Evolutionary conservation across 208 protist species (phyloP).

Genomic region (Leishmania major): DNA sequence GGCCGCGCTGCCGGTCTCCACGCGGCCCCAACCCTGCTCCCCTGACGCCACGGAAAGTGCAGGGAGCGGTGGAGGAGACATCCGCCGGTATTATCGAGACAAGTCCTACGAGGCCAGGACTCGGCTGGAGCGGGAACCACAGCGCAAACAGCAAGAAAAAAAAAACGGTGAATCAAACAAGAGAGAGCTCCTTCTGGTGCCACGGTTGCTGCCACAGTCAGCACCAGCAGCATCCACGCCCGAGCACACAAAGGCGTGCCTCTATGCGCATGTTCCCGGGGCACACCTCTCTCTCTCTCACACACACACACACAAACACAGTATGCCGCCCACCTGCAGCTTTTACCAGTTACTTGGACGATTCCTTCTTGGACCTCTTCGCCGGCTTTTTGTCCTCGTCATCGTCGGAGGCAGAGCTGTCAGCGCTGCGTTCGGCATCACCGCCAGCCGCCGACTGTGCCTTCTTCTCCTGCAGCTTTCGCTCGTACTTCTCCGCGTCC

Average conservation of each 20-base stretch:
- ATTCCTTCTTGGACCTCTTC: conserved; percentile 23
- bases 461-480: conserved; percentile 53
- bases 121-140: neutral
- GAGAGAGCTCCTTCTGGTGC: no score
- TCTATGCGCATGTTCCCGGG: neutral
- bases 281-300: neutral
- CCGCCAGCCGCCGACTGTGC: conserved; percentile 36
- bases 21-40: no score
- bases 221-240: neutral
- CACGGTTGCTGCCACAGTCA: neutral
- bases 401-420: conserved; percentile 31
- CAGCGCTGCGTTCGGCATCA: conserved; percentile 19
- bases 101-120: neutral
- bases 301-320: neutral
- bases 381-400: conserved; percentile 19
- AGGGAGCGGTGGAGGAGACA: neutral
- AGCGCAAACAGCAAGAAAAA: neutral
- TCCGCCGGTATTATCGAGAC: neutral
- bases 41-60: neutral
- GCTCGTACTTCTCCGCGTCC: conserved; percentile 75
- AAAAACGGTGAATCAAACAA: neutral
- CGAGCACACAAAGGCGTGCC: neutral
- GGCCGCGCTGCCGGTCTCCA: neutral
- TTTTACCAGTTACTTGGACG: neutral
- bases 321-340: neutral